phyloP scores from a whole-genome alignment of 2,329 filamentous ascomycete species.

The Sclerotinia minor region DNA sequence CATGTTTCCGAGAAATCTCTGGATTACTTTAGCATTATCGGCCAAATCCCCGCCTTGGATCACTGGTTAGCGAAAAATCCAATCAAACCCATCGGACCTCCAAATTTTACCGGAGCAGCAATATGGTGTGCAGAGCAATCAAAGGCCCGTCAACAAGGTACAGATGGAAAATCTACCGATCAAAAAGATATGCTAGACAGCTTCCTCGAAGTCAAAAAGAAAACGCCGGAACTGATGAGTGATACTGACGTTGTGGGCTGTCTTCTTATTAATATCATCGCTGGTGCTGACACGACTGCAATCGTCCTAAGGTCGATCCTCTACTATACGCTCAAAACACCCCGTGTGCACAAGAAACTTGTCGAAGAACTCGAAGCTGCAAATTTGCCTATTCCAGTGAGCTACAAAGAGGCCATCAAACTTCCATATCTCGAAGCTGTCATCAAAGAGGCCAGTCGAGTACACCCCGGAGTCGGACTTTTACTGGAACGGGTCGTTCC shows the following conservation, averaged over 20 bases:
- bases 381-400: not conserved
- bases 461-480: slow-evolving; percentile 48
- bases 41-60: slow-evolving; percentile 33
- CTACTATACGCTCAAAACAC: slow-evolving; percentile 45
- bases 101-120: slow-evolving; percentile 26
- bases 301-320: slow-evolving; percentile 48
- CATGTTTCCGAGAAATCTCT: slow-evolving; percentile 35
- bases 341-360: slow-evolving; percentile 35
- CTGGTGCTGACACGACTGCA: slow-evolving; percentile 48
- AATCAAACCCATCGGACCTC: slow-evolving; percentile 28
- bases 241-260: slow-evolving; percentile 30
- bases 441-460: slow-evolving; percentile 49
- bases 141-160: slow-evolving; percentile 21
- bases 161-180: slow-evolving; percentile 47
- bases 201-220: slow-evolving; percentile 7
- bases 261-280: slow-evolving; percentile 43
- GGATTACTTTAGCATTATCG: slow-evolving; percentile 41
- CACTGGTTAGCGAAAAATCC: slow-evolving; percentile 33
- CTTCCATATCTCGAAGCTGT: slow-evolving; percentile 43
- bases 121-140: slow-evolving; percentile 27
- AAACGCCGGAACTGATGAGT: slow-evolving; percentile 5
- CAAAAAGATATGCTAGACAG: slow-evolving; percentile 37
- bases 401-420: slow-evolving; percentile 5
- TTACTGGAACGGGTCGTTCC: slow-evolving; percentile 48
- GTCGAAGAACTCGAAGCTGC: not conserved